Percentiles rank a stretch among this genome's conserved stretches.
phyloP scores from a whole-genome alignment of 2,329 filamentous ascomycete genomes.

The Fusarium denticulatum region DNA sequence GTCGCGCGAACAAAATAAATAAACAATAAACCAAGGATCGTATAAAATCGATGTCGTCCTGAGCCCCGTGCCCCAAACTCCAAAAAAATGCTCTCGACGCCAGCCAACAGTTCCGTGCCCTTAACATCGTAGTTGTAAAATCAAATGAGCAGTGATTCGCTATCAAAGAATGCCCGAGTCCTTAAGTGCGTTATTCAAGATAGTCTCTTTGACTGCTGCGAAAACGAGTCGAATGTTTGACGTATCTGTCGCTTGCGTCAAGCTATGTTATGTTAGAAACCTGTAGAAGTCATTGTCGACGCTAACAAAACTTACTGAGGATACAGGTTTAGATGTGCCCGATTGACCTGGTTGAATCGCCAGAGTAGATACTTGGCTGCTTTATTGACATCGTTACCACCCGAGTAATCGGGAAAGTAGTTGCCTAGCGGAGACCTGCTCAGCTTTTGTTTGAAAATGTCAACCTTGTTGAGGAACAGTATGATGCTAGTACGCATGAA shows the following conservation, averaged over 20 bases:
- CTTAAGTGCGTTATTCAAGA: slow-evolving; percentile 96
- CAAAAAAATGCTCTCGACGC: slow-evolving; percentile 44
- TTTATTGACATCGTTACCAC: slow-evolving; percentile 96
- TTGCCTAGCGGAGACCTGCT: slow-evolving; percentile 88
- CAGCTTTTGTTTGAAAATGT: slow-evolving; percentile 96
- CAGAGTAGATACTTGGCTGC: slow-evolving; percentile 97
- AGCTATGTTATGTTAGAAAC: slow-evolving; percentile 60
- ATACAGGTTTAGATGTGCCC: slow-evolving; percentile 94
- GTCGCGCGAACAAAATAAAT: slow-evolving; percentile 20
- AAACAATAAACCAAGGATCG: slow-evolving; percentile 33
- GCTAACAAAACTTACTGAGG: slow-evolving; percentile 77
- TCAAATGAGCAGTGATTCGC: slow-evolving; percentile 19
- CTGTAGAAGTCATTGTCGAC: neutral
- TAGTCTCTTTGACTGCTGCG: slow-evolving; percentile 98
- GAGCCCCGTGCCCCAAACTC: slow-evolving; percentile 38
- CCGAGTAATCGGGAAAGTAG: slow-evolving; percentile 98
- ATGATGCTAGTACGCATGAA: slow-evolving; percentile 99
- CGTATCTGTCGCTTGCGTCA: slow-evolving; percentile 98
- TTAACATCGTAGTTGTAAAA: slow-evolving; percentile 37
- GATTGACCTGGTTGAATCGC: slow-evolving; percentile 98
- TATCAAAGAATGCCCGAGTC: slow-evolving; percentile 92
- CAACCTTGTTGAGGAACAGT: slow-evolving; percentile 98
- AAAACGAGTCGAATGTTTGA: slow-evolving; percentile 98
- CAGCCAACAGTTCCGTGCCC: slow-evolving; percentile 37
- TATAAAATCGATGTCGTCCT: slow-evolving; percentile 40